These are phyloP conservation scores for Penicillium daleae DNA, from an alignment of 495 filamentous ascomycete species.

Conservation along the genomic window DNA sequence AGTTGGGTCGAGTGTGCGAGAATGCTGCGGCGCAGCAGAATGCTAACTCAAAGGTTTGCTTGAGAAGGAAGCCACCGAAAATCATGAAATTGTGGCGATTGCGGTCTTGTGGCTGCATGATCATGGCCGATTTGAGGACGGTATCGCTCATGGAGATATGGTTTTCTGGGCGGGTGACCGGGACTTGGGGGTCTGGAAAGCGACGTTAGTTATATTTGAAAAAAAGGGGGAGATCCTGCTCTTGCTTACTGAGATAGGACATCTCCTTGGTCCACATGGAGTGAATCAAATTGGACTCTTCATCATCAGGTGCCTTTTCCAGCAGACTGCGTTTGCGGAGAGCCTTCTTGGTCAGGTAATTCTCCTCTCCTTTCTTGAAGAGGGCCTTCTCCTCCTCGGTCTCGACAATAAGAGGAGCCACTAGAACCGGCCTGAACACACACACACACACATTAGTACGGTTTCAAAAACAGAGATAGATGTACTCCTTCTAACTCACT, in stretches of 20 bases:
- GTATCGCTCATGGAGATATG: conserved; percentile 70
- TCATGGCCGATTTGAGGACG: conserved; percentile 67
- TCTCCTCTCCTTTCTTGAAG: conserved; percentile 70
- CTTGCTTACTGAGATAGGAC: conserved; percentile 58
- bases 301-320: conserved; percentile 73
- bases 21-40: conserved; percentile 85
- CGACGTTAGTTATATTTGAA: conserved; percentile 6
- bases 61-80: conserved; percentile 83
- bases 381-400: conserved; percentile 72
- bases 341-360: conserved; percentile 75
- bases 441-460: conserved; percentile 20
- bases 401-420: conserved; percentile 64
- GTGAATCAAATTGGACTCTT: conserved; percentile 79
- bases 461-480: conserved; percentile 9
- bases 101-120: conserved; percentile 88
- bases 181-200: conserved; percentile 58
- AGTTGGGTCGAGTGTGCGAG: conserved; percentile 73
- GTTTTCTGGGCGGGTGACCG: conserved; percentile 61
- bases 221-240: neutral
- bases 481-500: conserved; percentile 42
- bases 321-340: conserved; percentile 64
- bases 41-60: conserved; percentile 83
- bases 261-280: conserved; percentile 77
- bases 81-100: conserved; percentile 91
- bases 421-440: conserved; percentile 52